phyloP scores from a whole-genome alignment of 768 basidiomycete species.

The Cystobasidium ongulense region DNA sequence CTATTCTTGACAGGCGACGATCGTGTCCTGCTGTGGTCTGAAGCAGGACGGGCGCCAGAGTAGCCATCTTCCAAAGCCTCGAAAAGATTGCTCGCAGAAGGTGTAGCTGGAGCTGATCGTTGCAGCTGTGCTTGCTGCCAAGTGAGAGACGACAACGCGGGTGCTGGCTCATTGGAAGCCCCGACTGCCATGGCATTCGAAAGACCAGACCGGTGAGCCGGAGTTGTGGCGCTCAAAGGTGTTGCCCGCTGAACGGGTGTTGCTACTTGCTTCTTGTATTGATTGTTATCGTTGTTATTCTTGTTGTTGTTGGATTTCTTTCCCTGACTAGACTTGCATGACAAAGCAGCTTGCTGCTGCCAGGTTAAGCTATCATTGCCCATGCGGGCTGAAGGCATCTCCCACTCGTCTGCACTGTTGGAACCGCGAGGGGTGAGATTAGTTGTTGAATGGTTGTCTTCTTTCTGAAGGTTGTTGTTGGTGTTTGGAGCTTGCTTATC shows the following conservation, averaged over 20 bases:
- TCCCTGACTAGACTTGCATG: not conserved
- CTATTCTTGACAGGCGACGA: constrained; percentile 8
- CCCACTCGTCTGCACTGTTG: constrained; percentile 33
- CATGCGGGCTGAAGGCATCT: constrained; percentile 23
- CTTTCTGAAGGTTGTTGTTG: not conserved
- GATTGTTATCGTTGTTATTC: not conserved
- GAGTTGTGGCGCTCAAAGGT: not conserved
- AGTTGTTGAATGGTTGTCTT: not conserved
- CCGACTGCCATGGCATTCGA: not conserved
- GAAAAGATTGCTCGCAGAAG: constrained; percentile 14
- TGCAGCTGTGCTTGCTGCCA: constrained; percentile 30
- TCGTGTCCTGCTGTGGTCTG: constrained; percentile 7
- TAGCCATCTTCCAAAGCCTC: not conserved
- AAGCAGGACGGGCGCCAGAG: constrained; percentile 6
- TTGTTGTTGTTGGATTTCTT: constrained; percentile 6
- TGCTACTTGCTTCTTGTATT: not conserved
- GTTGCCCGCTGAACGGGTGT: not conserved
- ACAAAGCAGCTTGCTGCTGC: constrained; percentile 30
- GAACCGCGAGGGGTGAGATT: constrained; percentile 4
- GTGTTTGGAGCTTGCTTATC: not conserved
- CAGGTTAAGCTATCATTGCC: constrained; percentile 32
- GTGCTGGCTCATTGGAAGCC: not conserved
- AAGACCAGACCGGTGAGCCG: not conserved
- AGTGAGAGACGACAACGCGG: not conserved
- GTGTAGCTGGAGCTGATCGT: constrained; percentile 9